Percentiles rank a stretch among this genome's conserved stretches.
Conservation (phyloP, 1,139 yeast species). For the Pichia sp. region DNA sequence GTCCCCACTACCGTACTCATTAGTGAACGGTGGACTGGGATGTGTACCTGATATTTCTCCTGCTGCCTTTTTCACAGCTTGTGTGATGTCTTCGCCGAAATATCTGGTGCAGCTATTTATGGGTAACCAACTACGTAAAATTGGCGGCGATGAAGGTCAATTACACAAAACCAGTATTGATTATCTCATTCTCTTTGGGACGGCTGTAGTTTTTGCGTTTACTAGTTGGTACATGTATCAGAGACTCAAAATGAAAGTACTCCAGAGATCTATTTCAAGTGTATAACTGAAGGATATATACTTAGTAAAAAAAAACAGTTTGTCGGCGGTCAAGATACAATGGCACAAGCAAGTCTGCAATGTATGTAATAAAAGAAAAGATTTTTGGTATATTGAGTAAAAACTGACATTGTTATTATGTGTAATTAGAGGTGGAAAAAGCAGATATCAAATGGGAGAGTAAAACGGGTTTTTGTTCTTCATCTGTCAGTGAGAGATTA, state of each 20-base stretch:
- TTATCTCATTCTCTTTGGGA: conserved; percentile 32
- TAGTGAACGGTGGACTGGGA: conserved; percentile 88
- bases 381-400: too few species aligned
- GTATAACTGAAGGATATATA: too few species aligned
- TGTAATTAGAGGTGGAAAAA: too few species aligned
- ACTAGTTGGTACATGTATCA: conserved; percentile 70
- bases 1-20: conserved; percentile 89
- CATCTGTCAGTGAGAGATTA: too few species aligned
- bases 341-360: too few species aligned
- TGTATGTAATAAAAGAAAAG: too few species aligned
- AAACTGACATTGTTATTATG: too few species aligned
- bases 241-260: conserved; percentile 38
- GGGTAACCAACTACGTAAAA: conserved; percentile 65
- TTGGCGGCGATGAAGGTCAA: conserved; percentile 52
- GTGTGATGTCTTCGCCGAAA: conserved; percentile 74
- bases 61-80: conserved; percentile 59
- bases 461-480: too few species aligned
- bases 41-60: conserved; percentile 69
- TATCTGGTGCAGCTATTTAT: conserved; percentile 67
- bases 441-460: too few species aligned
- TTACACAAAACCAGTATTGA: conserved; percentile 32
- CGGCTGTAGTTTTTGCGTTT: conserved; percentile 42
- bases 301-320: too few species aligned
- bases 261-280: too few species aligned
- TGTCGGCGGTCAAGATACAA: too few species aligned